Base-by-base conservation (phyloP, 1,284 basidiomycete genomes). In the Irpex sp. region DNA sequence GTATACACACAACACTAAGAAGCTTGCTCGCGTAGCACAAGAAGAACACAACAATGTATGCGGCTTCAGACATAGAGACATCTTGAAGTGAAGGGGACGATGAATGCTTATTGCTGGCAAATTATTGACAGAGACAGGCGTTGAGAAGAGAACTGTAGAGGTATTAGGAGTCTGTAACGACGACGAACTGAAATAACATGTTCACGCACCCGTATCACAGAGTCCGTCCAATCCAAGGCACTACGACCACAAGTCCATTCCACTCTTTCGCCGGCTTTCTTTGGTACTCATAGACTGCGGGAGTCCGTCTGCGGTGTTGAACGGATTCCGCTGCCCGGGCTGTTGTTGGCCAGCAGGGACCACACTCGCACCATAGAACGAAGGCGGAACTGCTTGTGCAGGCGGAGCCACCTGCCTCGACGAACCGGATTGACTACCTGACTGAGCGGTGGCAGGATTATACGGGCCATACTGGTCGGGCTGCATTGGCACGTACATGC, bases 181-280 rank as follows among this genome's bases (percentile, higher is more conserved):
- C 6, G 3, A n/a, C 17, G 17, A 50, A n/a, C 15, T 7, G n/a
- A 5, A 17, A 50, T n/a, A 21, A 50, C 17, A 19, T 8, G 17
- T 50, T 13, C 11, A 21, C 49, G 49, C 17, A 50, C 49, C 7
- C n/a, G 19, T 50, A 21, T 50, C 49, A 19, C 7, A 21, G 5
- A 11, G 15, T 43, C 39, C 19, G 17, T 7, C 19, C 49, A 21
- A 50, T 21, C 31, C 87, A 78, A 17, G 9, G 33, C 21, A 91
- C 80, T 89, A 85, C 66, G 86, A 84, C 90, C 90, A 92, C 60
- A 85, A 72, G 73, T 92, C 89, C 83, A 90, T 87, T 63, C 84
- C 87, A 69, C 86, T 89, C 66, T 84, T 77, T 71, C 87, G 80
- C 70, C 88, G 79, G 50, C 75, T 75, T 63, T 89, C 88, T 75